Evolutionary conservation across 2,329 filamentous ascomycete species (phyloP).

Genomic region (Colletotrichum liaoningense): DNA sequence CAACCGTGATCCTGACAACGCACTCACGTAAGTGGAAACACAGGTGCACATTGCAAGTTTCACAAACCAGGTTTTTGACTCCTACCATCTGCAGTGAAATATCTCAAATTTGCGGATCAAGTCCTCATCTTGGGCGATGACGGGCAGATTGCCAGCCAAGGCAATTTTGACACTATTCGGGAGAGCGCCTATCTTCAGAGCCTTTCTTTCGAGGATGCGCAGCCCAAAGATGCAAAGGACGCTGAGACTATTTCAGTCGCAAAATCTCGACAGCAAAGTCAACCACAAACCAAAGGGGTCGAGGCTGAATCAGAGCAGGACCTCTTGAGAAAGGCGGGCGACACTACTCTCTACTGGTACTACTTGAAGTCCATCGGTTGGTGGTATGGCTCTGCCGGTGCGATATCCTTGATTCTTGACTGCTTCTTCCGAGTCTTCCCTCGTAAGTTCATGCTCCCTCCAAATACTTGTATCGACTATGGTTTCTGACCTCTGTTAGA

Average conservation of each 20-base stretch:
- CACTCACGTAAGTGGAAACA: slow-evolving; percentile 44
- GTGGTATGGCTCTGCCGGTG: slow-evolving; percentile 14
- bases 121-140: slow-evolving; percentile 20
- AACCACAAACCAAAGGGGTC: not conserved
- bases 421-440: slow-evolving; percentile 13
- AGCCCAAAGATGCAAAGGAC: not conserved
- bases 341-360: slow-evolving; percentile 21
- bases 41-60: slow-evolving; percentile 11
- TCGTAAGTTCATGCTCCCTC: not conserved
- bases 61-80: not conserved
- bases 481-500: not conserved
- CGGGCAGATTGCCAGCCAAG: not conserved
- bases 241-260: not conserved
- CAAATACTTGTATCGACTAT: accelerated
- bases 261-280: not conserved
- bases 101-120: slow-evolving; percentile 1
- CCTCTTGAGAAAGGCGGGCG: slow-evolving; percentile 19
- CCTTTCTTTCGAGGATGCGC: not conserved
- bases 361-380: slow-evolving; percentile 28
- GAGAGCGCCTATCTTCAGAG: slow-evolving; percentile 7
- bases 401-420: slow-evolving; percentile 8
- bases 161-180: not conserved
- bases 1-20: slow-evolving; percentile 47
- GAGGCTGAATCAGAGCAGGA: slow-evolving; percentile 1
- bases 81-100: not conserved